Evolutionary conservation across 2,329 filamentous ascomycete species (phyloP).

Genomic region (Epichloe hybrida): DNA sequence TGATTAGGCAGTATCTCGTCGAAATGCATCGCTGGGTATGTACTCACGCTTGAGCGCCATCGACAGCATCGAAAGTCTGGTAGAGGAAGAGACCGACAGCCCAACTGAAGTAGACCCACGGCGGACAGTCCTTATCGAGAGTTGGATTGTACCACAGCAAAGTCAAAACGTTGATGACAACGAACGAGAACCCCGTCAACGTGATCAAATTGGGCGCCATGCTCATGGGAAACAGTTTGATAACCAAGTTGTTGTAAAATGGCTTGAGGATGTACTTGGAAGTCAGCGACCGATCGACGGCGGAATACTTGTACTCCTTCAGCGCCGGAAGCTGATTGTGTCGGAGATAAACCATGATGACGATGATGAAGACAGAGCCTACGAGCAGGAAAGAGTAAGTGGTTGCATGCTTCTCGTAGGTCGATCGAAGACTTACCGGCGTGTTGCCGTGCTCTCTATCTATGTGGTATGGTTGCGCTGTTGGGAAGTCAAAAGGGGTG

Average conservation of each 20-base stretch:
- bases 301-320: conserved; percentile 89
- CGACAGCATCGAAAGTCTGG: conserved; percentile 96
- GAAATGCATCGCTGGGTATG: neutral
- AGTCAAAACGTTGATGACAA: conserved; percentile 79
- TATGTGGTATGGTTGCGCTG: neutral
- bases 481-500: neutral
- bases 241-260: conserved; percentile 90
- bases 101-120: conserved; percentile 93
- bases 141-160: conserved; percentile 93
- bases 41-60: conserved; percentile 79
- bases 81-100: conserved; percentile 83
- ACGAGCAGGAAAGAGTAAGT: neutral
- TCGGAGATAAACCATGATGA: conserved; percentile 81
- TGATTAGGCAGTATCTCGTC: neutral
- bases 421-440: neutral
- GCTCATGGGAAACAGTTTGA: conserved; percentile 84
- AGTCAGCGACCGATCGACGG: conserved; percentile 77
- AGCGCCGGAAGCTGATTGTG: conserved; percentile 80
- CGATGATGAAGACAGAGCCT: neutral
- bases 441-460: neutral
- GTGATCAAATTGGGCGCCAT: conserved; percentile 91
- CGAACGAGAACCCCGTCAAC: conserved; percentile 77
- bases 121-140: conserved; percentile 81
- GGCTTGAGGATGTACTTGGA: conserved; percentile 94
- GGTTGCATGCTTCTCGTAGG: neutral